phyloP scores from a whole-genome alignment of 176 grass and related monocot genomes.

The Eleusine coracana region DNA sequence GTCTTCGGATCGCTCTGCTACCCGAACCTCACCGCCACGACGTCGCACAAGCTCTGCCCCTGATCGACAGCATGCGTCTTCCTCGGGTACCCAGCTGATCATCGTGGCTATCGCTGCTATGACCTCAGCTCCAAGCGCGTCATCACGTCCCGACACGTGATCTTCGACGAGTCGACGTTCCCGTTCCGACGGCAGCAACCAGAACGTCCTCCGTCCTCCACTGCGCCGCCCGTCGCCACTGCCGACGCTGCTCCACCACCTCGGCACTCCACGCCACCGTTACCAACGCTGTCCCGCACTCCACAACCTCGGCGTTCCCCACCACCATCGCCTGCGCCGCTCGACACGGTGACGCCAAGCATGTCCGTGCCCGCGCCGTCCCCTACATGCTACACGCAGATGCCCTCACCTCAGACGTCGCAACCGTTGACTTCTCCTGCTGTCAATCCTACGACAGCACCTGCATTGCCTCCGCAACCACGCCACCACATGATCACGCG shows the following conservation, averaged over 20 bases:
- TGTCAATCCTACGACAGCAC: not conserved
- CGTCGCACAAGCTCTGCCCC: not conserved
- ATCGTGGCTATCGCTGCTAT: not conserved
- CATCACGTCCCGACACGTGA: not conserved
- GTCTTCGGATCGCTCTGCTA: not conserved
- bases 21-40: not conserved
- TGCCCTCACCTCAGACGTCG: too few species aligned
- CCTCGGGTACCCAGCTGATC: not conserved
- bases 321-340: too few species aligned
- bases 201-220: not conserved
- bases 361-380: too few species aligned
- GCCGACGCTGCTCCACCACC: too few species aligned
- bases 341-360: too few species aligned
- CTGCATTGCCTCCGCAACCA: too few species aligned
- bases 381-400: too few species aligned
- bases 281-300: too few species aligned
- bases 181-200: not conserved
- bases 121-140: fast-evolving
- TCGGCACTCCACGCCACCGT: too few species aligned
- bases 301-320: too few species aligned
- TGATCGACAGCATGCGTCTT: not conserved
- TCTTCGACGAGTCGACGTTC: not conserved
- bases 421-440: not conserved
- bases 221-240: too few species aligned
- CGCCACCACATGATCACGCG: not conserved